These are phyloP conservation scores for Rhizopogon vulgaris DNA, from an alignment of 768 basidiomycete species.

Conservation along the genomic window DNA sequence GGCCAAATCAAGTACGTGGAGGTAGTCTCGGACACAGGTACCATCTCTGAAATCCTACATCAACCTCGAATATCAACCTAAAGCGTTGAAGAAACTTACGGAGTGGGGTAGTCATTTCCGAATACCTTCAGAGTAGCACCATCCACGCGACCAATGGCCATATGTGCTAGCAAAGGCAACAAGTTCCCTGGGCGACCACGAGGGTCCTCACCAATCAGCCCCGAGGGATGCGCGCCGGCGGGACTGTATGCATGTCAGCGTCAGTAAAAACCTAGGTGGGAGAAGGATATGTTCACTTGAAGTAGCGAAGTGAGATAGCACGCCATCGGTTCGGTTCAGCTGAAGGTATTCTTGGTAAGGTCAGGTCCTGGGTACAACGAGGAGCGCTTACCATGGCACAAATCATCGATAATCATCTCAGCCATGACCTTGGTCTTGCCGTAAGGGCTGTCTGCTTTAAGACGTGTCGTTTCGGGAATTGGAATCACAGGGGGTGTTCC, in stretches of 20 bases:
- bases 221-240: slow-evolving; percentile 97
- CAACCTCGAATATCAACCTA: background rate
- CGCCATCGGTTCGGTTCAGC: slow-evolving; percentile 70
- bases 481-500: slow-evolving; percentile 89
- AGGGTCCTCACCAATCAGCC: slow-evolving; percentile 95
- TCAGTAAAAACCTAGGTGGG: background rate
- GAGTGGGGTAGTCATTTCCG: slow-evolving; percentile 95
- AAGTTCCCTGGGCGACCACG: slow-evolving; percentile 91
- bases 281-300: slow-evolving; percentile 65
- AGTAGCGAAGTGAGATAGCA: slow-evolving; percentile 88
- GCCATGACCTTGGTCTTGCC: slow-evolving; percentile 96
- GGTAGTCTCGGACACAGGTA: slow-evolving; percentile 95
- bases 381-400: slow-evolving; percentile 60
- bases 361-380: slow-evolving; percentile 4
- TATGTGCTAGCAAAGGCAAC: slow-evolving; percentile 87
- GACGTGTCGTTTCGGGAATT: slow-evolving; percentile 85
- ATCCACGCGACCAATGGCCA: slow-evolving; percentile 85
- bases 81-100: slow-evolving; percentile 38
- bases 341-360: slow-evolving; percentile 22
- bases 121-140: slow-evolving; percentile 75
- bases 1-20: slow-evolving; percentile 93
- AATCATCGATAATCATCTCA: slow-evolving; percentile 84
- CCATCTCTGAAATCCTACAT: slow-evolving; percentile 58
- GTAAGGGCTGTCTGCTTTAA: slow-evolving; percentile 89
- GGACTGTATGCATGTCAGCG: slow-evolving; percentile 46